A percentile compares a stretch with the other conserved stretches of the same genome.
Conservation (phyloP, 805 yeast genomes). For the Groenewaldozyma tartarivorans region DNA sequence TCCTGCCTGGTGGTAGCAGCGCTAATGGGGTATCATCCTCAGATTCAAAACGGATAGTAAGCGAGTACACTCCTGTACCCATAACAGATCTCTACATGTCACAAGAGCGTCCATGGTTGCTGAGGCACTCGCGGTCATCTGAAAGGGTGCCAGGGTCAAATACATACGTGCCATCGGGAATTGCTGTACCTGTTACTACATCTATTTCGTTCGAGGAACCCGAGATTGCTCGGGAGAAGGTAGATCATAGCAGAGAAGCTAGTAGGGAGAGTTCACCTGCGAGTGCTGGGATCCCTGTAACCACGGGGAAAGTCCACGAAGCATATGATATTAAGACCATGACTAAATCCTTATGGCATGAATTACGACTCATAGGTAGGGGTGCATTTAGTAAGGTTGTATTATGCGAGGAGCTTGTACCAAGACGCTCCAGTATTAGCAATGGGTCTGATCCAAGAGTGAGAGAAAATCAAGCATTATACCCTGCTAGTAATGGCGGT, state of each 20-base stretch:
- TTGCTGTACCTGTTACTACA: too few relatives aligned
- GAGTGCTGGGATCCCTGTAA: not conserved
- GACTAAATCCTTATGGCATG: conserved; percentile 23
- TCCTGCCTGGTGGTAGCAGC: not conserved
- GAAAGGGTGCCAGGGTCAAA: not conserved
- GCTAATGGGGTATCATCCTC: not conserved
- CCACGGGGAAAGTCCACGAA: conserved; percentile 13
- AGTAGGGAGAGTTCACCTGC: too few relatives aligned
- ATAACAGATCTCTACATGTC: not conserved
- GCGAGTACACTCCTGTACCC: conserved; percentile 11
- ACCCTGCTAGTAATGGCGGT: too few relatives aligned
- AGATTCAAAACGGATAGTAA: conserved; percentile 5
- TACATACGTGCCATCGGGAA: too few relatives aligned
- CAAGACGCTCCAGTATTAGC: too few relatives aligned
- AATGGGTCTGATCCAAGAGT: too few relatives aligned
- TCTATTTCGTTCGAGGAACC: too few relatives aligned
- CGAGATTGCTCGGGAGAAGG: too few relatives aligned
- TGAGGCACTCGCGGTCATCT: not conserved
- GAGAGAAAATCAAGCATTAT: too few relatives aligned
- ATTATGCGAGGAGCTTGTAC: conserved; percentile 13
- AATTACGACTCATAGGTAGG: conserved; percentile 26
- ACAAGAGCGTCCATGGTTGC: not conserved
- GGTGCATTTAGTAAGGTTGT: conserved; percentile 34
- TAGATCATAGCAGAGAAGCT: too few relatives aligned
- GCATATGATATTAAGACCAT: conserved; percentile 21